phyloP scores from a whole-genome alignment of 176 grass and related monocot species.

The Zoysia pacifica region DNA sequence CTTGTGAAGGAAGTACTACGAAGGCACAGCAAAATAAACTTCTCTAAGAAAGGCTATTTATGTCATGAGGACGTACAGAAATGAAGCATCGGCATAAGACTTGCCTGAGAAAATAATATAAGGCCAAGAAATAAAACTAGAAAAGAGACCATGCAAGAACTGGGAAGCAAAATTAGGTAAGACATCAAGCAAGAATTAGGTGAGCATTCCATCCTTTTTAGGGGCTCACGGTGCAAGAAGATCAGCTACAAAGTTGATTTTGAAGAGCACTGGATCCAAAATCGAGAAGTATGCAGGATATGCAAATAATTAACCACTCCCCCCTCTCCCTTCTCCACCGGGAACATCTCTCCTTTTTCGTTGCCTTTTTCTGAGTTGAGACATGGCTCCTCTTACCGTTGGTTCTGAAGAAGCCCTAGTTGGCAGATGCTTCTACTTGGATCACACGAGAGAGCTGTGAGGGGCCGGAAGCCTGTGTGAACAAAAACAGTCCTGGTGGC shows the following conservation, averaged over 20 bases:
- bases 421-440: constrained; percentile 36
- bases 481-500: constrained; percentile 1
- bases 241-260: constrained; percentile 29
- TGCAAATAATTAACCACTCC: constrained; percentile 22
- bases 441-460: constrained; percentile 39
- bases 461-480: not conserved
- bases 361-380: constrained; percentile 16
- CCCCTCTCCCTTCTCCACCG: too few species aligned
- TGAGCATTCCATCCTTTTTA: too few species aligned
- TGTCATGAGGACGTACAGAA: constrained; percentile 5
- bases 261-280: constrained; percentile 33
- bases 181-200: not conserved
- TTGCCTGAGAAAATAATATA: constrained; percentile 11
- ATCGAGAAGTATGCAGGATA: constrained; percentile 28
- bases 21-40: constrained; percentile 22
- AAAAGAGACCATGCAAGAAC: constrained; percentile 15
- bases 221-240: too few species aligned
- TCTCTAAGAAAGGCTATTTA: not conserved
- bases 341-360: not conserved
- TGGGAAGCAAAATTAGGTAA: not conserved
- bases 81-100: constrained; percentile 37
- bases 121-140: not conserved
- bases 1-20: not conserved
- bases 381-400: constrained; percentile 32
- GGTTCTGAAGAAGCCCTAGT: constrained; percentile 29